Base-by-base conservation (phyloP, 768 basidiomycete species). In the Leucocoprinus sp. region DNA sequence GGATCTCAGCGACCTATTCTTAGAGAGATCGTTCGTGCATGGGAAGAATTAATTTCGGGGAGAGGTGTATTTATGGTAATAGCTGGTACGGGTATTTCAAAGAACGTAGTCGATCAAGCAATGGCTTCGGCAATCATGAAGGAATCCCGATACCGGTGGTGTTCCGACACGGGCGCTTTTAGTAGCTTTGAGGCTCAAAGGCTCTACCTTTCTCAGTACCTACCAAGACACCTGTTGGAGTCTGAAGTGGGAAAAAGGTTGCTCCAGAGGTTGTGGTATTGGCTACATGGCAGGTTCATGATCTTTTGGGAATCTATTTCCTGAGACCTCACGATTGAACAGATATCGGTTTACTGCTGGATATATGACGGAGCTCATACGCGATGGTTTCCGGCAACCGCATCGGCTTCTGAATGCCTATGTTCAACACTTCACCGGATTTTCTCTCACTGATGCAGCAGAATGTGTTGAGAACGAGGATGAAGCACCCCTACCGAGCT, bases 51-150 rank as follows among this genome's bases (percentile, higher is more conserved):
- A 37, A 62, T 62, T 1, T 59, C 57, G n/a, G 64, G 63, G 1
- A 63, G 66, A 24, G 64, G 67, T 2, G 63, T 72, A 8, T 68
- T 66, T 42, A 65, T 72, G 63, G 63, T 70, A 7, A 62, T 72
- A 4, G 67, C 69, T 2, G 71, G 71, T 4, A 72, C 70, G 3
- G 70, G 68, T 1, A 67, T 72, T 12, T 69, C 68, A 9, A 70
- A 71, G 53, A 64, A 67, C 42, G 63, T 66, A 11, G 67, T 72
- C 5, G 66, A 69, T 47, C 65, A 65, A 43, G 68, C 68, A 0
- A 69, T 71, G 67, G 62, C 68, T 2, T 68, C 66, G 5, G 70
- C 67, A 1, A 64, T 70, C 38, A 70, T 72, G 69, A 72, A 72
- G 48, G 68, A 69, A 24, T 69, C 68, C 0, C 57, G 57, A 17